Evolutionary conservation across 345 rosid species (phyloP), one percentile per base, ranked within the genome.

Genomic region (Syzygium grande): DNA sequence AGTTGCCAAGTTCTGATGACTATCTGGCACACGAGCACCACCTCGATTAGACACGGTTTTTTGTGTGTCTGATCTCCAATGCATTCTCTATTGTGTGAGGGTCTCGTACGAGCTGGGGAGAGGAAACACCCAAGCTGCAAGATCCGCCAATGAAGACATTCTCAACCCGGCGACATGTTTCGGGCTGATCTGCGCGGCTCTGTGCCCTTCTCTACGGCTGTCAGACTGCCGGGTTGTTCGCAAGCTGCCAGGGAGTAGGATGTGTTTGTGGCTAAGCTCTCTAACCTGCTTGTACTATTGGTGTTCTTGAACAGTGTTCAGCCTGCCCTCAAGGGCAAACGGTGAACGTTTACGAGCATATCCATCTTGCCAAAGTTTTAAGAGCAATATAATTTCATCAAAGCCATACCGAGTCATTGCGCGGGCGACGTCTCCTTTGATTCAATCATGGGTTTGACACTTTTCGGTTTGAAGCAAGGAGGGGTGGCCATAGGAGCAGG

Each of bases 401-500:
- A 52, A 17, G 80, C 46, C 46, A 68, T 30, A 10, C 22, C 0
- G 46, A 30, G 46, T 16, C 17, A 15, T 85, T 53, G 0, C 17
- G 73, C 46, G 7, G 3, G 13, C 4, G 1, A 46, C 46, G 5
- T 59, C 30, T 80, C 1, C 22, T 65, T 5, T 0, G 3, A 65
- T 65, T 65, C 43, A 30, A 65, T 30, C 78, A 14, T 0, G 22
- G 43, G 23, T 2, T 29, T 3, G 53, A 21, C 6, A 10, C 22
- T 63, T 14, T 15, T 14, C 11, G 3, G 68, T 6, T 13, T 3
- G 73, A 86, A 86, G 86, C 89, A 95, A 21, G 22, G 1, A 65
- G 97, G 98, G 21, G 96, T 92, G 38, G 98, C 95, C 15, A 91
- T 96, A 25, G 96, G 97, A 51, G 95, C 97, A 53, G 97, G 98